Percentiles rank a stretch among this genome's conserved stretches.
phyloP scores from a whole-genome alignment of 1,139 yeast genomes.

The Geotrichum restrictum region DNA sequence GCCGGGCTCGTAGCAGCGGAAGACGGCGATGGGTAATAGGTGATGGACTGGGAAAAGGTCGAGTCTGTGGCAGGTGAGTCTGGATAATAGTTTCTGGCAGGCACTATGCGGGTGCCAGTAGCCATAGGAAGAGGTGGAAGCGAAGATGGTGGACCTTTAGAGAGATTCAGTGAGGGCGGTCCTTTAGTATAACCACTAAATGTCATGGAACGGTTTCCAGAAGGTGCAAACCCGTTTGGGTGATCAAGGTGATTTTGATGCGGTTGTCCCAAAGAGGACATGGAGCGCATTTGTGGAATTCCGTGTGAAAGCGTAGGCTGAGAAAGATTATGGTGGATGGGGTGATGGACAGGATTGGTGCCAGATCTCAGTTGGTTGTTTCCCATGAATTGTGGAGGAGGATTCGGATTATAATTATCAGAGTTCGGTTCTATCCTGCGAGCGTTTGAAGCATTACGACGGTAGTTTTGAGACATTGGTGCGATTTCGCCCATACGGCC shows the following conservation, averaged over 20 bases:
- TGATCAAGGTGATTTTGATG: not conserved
- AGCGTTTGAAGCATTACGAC: slow-evolving; percentile 36
- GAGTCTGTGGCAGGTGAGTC: not conserved
- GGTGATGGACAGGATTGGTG: not conserved
- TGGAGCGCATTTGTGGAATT: slow-evolving; percentile 1
- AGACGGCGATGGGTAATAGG: too few species aligned
- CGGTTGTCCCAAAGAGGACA: not conserved
- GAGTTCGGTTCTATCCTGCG: slow-evolving; percentile 22
- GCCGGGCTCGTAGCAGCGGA: too few species aligned
- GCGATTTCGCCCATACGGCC: slow-evolving; percentile 22
- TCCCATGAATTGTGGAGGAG: not conserved
- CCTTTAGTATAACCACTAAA: slow-evolving; percentile 13
- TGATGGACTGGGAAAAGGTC: too few species aligned
- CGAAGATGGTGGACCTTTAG: too few species aligned
- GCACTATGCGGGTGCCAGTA: not conserved
- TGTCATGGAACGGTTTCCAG: slow-evolving; percentile 15
- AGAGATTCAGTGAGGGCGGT: not conserved
- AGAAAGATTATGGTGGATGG: not conserved
- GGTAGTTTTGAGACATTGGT: slow-evolving; percentile 30
- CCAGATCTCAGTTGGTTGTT: not conserved
- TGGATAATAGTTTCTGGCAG: too few species aligned
- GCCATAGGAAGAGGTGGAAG: too few species aligned
- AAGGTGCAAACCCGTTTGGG: not conserved
- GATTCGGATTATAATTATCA: not conserved
- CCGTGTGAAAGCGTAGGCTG: slow-evolving; percentile 1